A percentile compares a stretch with the other conserved stretches of the same genome.
Conservation (phyloP, 1,284 basidiomycete genomes). For the Cystobasidium pallidum region DNA sequence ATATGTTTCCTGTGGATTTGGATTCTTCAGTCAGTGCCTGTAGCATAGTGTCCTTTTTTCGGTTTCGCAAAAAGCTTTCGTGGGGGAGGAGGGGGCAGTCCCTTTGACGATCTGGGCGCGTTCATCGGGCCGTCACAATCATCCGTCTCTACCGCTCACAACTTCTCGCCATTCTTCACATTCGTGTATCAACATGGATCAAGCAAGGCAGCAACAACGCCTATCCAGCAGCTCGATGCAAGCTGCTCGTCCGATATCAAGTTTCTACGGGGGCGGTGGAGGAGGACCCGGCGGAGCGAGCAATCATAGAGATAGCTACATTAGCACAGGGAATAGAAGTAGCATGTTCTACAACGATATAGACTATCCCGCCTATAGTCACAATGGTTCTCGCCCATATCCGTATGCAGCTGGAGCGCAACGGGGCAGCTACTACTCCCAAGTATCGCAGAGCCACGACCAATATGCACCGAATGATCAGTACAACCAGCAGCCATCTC, state of each 20-base stretch:
- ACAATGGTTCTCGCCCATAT: neutral
- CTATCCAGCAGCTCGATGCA: constrained; percentile 1
- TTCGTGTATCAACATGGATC: constrained; percentile 1
- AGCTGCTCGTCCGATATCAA: constrained; percentile 29
- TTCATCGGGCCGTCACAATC: neutral
- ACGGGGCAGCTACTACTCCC: constrained; percentile 18
- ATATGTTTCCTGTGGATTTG: too few species aligned
- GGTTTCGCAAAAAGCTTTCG: too few species aligned
- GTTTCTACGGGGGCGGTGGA: constrained; percentile 32
- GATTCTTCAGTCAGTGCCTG: neutral
- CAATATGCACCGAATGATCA: constrained; percentile 13
- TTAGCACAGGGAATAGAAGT: constrained; percentile 35
- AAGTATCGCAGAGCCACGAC: constrained; percentile 6
- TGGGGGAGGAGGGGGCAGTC: too few species aligned
- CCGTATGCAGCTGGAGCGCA: neutral
- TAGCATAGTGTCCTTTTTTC: constrained; percentile 2
- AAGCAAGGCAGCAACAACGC: constrained; percentile 4
- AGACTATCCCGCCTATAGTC: constrained; percentile 1
- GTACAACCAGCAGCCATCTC: constrained; percentile 21
- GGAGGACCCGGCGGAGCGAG: neutral
- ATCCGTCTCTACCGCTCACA: neutral
- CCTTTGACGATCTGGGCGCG: neutral
- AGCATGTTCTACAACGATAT: constrained; percentile 9
- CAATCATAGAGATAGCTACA: constrained; percentile 42
- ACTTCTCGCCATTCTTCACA: neutral